These are phyloP conservation scores for Daldinia sp. DNA, from an alignment of 2,329 filamentous ascomycete species.

Conservation along the genomic window DNA sequence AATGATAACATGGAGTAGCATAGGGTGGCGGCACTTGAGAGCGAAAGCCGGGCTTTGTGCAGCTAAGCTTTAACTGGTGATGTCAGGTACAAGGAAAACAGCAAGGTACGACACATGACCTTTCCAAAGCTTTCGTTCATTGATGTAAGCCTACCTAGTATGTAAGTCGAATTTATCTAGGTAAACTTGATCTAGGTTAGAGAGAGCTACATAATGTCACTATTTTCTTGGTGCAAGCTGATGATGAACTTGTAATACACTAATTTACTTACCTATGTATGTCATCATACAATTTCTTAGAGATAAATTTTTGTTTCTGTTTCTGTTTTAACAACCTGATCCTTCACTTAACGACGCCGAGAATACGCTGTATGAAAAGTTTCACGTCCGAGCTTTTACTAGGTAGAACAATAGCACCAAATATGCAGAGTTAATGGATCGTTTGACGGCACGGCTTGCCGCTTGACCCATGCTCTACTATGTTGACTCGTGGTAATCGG, in stretches of 20 bases:
- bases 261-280: not conserved
- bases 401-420: slow-evolving; percentile 20
- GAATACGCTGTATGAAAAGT: slow-evolving; percentile 6
- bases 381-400: slow-evolving; percentile 26
- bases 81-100: slow-evolving; percentile 42
- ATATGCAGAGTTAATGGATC: slow-evolving; percentile 24
- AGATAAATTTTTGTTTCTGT: not conserved
- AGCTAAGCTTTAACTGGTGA: slow-evolving; percentile 39
- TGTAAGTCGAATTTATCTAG: not conserved
- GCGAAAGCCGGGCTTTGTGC: slow-evolving; percentile 16
- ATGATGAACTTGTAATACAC: no score
- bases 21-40: slow-evolving; percentile 32
- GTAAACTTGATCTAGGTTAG: no score
- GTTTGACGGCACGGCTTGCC: slow-evolving; percentile 37
- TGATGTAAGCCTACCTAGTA: not conserved
- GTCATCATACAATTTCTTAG: slow-evolving; percentile 4
- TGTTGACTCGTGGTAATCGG: slow-evolving; percentile 17
- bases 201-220: not conserved
- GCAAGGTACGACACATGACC: slow-evolving; percentile 34
- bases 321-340: slow-evolving; percentile 3
- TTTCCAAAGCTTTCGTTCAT: not conserved
- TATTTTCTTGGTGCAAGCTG: not conserved
- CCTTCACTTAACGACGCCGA: not conserved
- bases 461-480: slow-evolving; percentile 33
- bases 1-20: slow-evolving; percentile 23